Percentiles rank a stretch among this genome's conserved stretches.
Evolutionary conservation across 345 rosid species (phyloP).

Genomic region (Salix brachista): DNA sequence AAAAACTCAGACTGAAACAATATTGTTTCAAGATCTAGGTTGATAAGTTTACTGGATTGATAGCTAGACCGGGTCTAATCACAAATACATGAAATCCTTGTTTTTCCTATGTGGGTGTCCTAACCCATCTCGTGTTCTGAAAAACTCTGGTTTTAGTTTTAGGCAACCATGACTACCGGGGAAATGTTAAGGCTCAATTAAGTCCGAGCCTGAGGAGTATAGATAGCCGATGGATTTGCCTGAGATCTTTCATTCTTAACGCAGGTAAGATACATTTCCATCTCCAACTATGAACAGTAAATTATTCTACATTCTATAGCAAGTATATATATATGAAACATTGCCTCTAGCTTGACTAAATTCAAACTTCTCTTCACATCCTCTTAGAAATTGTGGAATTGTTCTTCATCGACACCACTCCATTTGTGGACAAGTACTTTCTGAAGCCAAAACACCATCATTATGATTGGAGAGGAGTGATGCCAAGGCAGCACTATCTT

Average conservation of each 20-base stretch:
- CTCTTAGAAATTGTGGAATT: constrained; percentile 52
- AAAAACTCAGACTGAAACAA: no score
- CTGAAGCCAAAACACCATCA: constrained; percentile 37
- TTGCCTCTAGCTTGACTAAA: neutral
- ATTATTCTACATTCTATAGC: no score
- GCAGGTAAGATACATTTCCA: constrained; percentile 1
- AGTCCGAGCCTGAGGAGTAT: neutral
- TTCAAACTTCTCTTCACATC: neutral
- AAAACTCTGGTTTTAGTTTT: constrained; percentile 8
- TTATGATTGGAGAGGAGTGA: constrained; percentile 65
- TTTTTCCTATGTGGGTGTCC: neutral
- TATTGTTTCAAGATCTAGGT: no score
- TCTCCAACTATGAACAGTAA: no score
- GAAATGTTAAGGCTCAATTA: constrained; percentile 14
- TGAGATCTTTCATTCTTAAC: constrained; percentile 15
- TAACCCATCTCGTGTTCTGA: neutral
- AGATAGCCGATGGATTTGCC: constrained; percentile 25
- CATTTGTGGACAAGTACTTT: constrained; percentile 62
- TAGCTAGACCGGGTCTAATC: no score
- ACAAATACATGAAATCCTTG: no score
- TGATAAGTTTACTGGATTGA: no score
- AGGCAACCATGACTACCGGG: constrained; percentile 26
- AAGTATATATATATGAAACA: no score
- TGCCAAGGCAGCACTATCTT: constrained; percentile 46
- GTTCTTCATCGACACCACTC: constrained; percentile 73